Evolutionary conservation across 78 protist genomes (phyloP).

Genomic region (Chrysochromulina tobinii): DNA sequence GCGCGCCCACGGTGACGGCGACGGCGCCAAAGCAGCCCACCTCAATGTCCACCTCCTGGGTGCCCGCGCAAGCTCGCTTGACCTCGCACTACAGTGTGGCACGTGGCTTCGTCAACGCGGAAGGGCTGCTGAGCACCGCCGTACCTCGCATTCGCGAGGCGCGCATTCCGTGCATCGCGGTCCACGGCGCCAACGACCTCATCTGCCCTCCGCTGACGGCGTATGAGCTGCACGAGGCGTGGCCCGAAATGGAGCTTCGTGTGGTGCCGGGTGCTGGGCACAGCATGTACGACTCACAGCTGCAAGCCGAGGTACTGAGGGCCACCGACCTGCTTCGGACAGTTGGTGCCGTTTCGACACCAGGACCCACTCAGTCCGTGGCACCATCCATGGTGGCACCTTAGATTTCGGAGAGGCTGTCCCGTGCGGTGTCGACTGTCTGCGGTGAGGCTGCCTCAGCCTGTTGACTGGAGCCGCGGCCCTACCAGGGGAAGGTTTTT

Average conservation of each 20-base stretch:
- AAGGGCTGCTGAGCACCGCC: background rate
- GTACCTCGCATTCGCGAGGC: background rate
- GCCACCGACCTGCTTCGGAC: background rate
- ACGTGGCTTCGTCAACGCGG: background rate
- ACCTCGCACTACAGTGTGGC: constrained; percentile 3
- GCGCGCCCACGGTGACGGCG: background rate
- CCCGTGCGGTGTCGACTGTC: too few species aligned
- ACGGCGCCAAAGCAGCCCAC: background rate
- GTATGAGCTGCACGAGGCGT: background rate
- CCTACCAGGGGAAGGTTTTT: too few species aligned
- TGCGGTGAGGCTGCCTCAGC: too few species aligned
- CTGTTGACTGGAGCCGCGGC: too few species aligned
- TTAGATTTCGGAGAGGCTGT: too few species aligned
- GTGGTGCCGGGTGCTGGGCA: constrained; percentile 17
- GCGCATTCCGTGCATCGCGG: constrained; percentile 6
- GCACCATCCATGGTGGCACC: too few species aligned
- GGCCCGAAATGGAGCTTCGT: constrained; percentile 33
- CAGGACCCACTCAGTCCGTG: too few species aligned
- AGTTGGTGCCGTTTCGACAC: too few species aligned
- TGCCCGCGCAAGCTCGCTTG: constrained; percentile 31
- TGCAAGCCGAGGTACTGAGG: background rate
- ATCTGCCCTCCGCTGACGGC: constrained; percentile 46
- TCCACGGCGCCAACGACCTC: background rate
- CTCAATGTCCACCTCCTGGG: too few species aligned
- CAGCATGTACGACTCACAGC: background rate